These are phyloP conservation scores for Suhomyces bolitotheri DNA, from an alignment of 1,139 yeast species.

Conservation along the genomic window DNA sequence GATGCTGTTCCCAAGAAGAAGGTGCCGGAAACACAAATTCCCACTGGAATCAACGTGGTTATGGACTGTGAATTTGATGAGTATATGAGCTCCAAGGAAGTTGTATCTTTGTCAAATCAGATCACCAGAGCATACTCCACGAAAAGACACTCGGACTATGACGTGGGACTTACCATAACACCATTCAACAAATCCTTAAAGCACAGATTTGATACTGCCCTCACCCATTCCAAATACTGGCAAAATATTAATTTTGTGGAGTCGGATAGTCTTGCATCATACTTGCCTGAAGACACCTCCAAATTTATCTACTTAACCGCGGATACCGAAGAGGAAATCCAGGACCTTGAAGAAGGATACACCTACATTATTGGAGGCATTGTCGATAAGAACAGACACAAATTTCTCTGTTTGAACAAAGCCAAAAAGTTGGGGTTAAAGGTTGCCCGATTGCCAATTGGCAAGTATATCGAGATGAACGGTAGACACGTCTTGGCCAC, in stretches of 20 bases:
- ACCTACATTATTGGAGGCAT: conserved; percentile 94
- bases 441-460: conserved; percentile 85
- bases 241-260: conserved; percentile 53
- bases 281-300: conserved; percentile 33
- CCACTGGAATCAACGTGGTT: conserved; percentile 54
- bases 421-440: conserved; percentile 71
- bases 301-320: conserved; percentile 77
- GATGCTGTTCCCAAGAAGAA: conserved; percentile 29
- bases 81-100: conserved; percentile 78
- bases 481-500: conserved; percentile 92
- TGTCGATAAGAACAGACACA: conserved; percentile 92
- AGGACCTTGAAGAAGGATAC: conserved; percentile 63
- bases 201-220: conserved; percentile 64
- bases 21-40: conserved; percentile 41
- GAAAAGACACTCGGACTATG: conserved; percentile 60
- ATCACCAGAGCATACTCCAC: conserved; percentile 80
- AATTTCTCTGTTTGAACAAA: conserved; percentile 75
- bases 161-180: conserved; percentile 61
- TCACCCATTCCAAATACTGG: conserved; percentile 69
- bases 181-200: conserved; percentile 68
- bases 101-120: conserved; percentile 76
- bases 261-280: conserved; percentile 42
- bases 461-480: conserved; percentile 74
- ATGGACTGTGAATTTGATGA: conserved; percentile 92
- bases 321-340: conserved; percentile 69